Percentiles rank a stretch among this genome's conserved stretches.
Conservation (phyloP, 139 green algal species). For the Ostreobium quekettii region DNA sequence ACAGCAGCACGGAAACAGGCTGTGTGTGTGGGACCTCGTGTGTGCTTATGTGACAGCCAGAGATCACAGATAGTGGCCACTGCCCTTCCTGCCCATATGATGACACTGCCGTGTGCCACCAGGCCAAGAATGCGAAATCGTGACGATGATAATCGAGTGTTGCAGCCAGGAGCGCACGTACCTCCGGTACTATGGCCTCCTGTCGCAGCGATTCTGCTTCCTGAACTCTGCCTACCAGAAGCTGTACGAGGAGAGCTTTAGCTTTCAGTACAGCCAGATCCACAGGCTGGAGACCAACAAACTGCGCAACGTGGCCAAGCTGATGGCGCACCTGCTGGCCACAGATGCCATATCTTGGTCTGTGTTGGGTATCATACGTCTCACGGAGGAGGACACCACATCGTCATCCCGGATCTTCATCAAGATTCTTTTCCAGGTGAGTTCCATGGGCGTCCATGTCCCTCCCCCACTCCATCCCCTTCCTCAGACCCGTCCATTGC, state of each 20-base stretch:
- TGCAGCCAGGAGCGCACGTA: constrained; percentile 80
- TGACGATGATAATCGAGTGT: constrained; percentile 96
- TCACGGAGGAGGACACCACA: constrained; percentile 98
- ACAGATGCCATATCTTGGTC: constrained; percentile 84
- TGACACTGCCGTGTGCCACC: background rate
- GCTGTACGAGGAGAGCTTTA: constrained; percentile 82
- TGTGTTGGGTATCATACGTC: constrained; percentile 64
- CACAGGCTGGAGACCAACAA: constrained; percentile 99
- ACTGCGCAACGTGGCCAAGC: constrained; percentile 94
- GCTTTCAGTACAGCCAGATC: constrained; percentile 88
- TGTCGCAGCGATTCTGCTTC: constrained; percentile 89
- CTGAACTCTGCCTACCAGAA: constrained; percentile 62
- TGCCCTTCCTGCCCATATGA: background rate
- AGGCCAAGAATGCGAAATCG: constrained; percentile 76
- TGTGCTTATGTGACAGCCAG: background rate
- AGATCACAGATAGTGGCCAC: background rate
- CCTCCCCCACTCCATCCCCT: background rate
- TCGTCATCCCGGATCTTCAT: constrained; percentile 97
- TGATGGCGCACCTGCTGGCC: constrained; percentile 90
- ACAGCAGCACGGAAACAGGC: too few species aligned
- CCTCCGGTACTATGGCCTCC: constrained; percentile 89
- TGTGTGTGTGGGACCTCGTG: too few species aligned
- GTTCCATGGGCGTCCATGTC: background rate
- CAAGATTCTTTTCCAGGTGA: constrained; percentile 94
- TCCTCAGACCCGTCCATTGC: too few species aligned